Conservation (phyloP, 1,284 basidiomycete species). For the Termitomyces sp. region DNA sequence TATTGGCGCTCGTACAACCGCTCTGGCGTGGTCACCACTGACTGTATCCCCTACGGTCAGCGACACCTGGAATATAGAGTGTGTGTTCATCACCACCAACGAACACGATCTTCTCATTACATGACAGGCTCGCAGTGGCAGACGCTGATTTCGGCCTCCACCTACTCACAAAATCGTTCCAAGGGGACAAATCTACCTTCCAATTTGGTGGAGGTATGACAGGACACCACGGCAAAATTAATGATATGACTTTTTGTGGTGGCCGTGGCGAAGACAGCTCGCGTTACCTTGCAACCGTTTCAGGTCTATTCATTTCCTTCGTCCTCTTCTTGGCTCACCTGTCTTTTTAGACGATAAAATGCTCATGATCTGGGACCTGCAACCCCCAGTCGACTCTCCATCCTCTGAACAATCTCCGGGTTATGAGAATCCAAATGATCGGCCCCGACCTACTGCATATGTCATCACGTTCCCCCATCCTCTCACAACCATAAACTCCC, state of each 20-base stretch:
- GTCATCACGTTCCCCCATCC: slow-evolving; percentile 67
- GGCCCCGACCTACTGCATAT: slow-evolving; percentile 69
- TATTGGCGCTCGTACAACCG: slow-evolving; percentile 64
- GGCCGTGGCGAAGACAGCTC: slow-evolving; percentile 59
- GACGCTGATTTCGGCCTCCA: slow-evolving; percentile 65
- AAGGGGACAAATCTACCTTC: slow-evolving; percentile 50
- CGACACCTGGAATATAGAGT: slow-evolving; percentile 72
- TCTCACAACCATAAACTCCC: slow-evolving; percentile 62
- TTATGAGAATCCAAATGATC: slow-evolving; percentile 23
- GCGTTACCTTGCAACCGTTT: slow-evolving; percentile 74
- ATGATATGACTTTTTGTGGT: slow-evolving; percentile 72
- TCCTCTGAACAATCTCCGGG: slow-evolving; percentile 29
- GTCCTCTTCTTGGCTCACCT: background rate
- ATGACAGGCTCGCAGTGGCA: slow-evolving; percentile 57
- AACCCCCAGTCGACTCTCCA: slow-evolving; percentile 44
- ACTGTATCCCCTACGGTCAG: slow-evolving; percentile 59
- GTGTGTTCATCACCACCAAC: slow-evolving; percentile 1
- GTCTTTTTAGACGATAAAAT: slow-evolving; percentile 62
- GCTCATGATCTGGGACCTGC: slow-evolving; percentile 79
- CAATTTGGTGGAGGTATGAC: slow-evolving; percentile 72
- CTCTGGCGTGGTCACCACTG: slow-evolving; percentile 73
- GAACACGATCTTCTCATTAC: slow-evolving; percentile 6
- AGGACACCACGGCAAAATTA: slow-evolving; percentile 70
- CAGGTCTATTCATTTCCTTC: slow-evolving; percentile 42
- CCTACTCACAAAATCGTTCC: slow-evolving; percentile 54